Base-by-base conservation (phyloP, 2,329 filamentous ascomycete species). In the Seiridium cupressi region DNA sequence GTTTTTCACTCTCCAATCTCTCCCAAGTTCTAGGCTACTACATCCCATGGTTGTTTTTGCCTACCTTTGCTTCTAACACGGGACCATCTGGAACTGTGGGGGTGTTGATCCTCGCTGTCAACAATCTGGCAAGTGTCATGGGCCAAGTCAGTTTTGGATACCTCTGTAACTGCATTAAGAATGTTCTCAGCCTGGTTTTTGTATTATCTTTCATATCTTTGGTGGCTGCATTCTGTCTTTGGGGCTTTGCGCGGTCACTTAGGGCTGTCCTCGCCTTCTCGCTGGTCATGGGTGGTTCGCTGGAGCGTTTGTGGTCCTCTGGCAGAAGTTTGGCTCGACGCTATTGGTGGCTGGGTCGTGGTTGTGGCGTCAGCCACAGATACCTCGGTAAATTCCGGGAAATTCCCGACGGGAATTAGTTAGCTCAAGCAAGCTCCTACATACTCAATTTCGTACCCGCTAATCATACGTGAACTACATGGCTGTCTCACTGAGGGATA, bases 221-320 rank as follows among this genome's bases (percentile, higher is more conserved):
- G 0, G 58, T 85, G 4, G 82, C 84, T 0, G 83, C 81, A 0
- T 81, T 90, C 31, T 69, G 89, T 9, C 73, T 89, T 31, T 90
- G 88, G 88, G 88, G 87, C 0, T 72, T 83, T 34, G 81, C 84
- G 26, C 78, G 77, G 0, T 80, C 75, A 7, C 72, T 87, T 32
- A 78, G 79, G 0, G 73, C 86, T 3, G 70, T 90, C 38, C 82
- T 86, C 32, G 64, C 84, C 6, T 90, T 88, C 70, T 84, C 86
- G 40, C 72, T 88, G 18, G 74, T 81, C 4, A 87, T 66, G 88
- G 88, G 0, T 77, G 89, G 64, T 90, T 89, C 58, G 87, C 87
- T 0, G 85, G 87, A 0, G 82, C 84, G 0, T 90, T 86, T 68
- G 84, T 83, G 2, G 82, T 84, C 1, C 83, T 85, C 0, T 90